Base-by-base conservation (phyloP, 495 filamentous ascomycete genomes). In the Lophiotrema nucula region DNA sequence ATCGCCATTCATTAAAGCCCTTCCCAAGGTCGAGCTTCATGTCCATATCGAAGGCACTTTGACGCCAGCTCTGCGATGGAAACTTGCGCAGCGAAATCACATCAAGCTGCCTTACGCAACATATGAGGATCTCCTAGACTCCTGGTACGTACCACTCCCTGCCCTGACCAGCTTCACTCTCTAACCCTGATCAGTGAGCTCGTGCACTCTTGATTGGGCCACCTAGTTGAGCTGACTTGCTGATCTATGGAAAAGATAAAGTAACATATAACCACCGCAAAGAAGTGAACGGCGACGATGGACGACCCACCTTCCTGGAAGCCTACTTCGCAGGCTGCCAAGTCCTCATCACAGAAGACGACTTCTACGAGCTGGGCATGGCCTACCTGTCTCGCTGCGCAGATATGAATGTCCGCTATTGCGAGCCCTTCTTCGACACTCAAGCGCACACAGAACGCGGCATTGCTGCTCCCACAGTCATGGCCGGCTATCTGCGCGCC, bases 31-130 rank as follows among this genome's bases (percentile, higher is more conserved):
- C 19, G 74, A 77, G 41, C 73, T 76, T 23, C 74, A 77, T 48
- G 51, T 76, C 24, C 75, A 77, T 55, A 75, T 76, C 45, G 75
- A 77, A 67, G 75, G 75, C 38, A 74, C 72, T 10, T 66, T 77
- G 11, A 72, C 64, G 3, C 74, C 75, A 15, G 44, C 67, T 28
- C 62, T 76, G 1, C 66, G 68, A 28, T 74, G 73, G 70, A 60
- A 70, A 18, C 65, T 77, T 6, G 67, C 74, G 5, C 62, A 69
- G 10, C 68, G 72, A n/a, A 76, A 77, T 58, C 62, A 63, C 12
- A 67, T 76, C 23, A 25, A 54, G 12, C 57, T 76, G 8, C 68
- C 66, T 5, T 58, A 73, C 19, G 13, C 53, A 13, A 74, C 68
- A n/a, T 70, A 69, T 22, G 50, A 67, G 12, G 66, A 69, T 4